phyloP scores from a whole-genome alignment of 2,329 filamentous ascomycete genomes.

The Neoarthrinium moseri region DNA sequence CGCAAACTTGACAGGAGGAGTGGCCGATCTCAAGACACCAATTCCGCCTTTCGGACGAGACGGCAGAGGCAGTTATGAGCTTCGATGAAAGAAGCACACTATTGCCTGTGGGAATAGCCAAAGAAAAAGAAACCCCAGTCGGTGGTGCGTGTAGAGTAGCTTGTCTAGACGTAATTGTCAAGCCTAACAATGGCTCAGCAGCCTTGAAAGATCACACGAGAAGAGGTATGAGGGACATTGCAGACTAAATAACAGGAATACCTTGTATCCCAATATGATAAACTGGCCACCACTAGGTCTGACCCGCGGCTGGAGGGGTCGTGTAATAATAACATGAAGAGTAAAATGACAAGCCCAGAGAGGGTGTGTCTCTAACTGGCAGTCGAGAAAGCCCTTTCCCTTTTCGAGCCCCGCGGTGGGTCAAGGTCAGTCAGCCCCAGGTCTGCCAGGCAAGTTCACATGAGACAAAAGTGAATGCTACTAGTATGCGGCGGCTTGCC shows the following conservation, averaged over 20 bases:
- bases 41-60: too few species aligned
- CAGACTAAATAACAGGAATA: background rate
- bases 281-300: conserved; percentile 3
- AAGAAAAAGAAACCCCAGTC: too few species aligned
- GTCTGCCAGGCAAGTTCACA: conserved; percentile 18
- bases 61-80: too few species aligned
- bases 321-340: conserved; percentile 10
- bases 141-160: too few species aligned
- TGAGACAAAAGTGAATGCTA: conserved; percentile 7
- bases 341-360: conserved; percentile 14
- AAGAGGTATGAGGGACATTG: background rate
- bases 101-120: too few species aligned
- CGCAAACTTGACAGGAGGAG: background rate
- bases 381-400: conserved; percentile 12
- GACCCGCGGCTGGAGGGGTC: background rate
- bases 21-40: background rate
- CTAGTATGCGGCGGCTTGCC: conserved; percentile 15
- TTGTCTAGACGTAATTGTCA: too few species aligned
- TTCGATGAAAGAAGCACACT: too few species aligned
- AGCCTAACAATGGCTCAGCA: too few species aligned
- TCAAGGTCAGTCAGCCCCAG: conserved; percentile 10
- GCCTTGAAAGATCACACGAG: too few species aligned
- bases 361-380: conserved; percentile 20
- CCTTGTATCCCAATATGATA: conserved; percentile 8
- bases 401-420: conserved; percentile 17